Percentiles rank a stretch among this genome's conserved stretches.
Conservation (phyloP, 1,284 basidiomycete genomes). For the Peniophora sp. region DNA sequence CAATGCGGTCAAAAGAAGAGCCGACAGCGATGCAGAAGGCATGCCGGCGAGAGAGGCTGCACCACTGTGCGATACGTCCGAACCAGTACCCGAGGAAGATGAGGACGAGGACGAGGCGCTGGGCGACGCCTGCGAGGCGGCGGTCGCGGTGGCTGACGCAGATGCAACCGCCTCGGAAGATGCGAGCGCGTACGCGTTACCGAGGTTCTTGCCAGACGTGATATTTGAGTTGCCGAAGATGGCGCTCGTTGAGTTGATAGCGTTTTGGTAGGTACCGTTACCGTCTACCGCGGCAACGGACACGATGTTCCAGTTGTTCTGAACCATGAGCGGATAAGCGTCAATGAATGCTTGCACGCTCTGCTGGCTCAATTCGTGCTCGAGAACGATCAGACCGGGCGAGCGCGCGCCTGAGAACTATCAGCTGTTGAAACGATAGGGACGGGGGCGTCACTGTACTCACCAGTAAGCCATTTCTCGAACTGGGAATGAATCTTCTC, state of each 20-base stretch:
- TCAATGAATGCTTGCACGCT: slow-evolving; percentile 65
- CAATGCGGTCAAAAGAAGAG: too few species aligned
- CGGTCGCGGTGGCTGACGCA: not conserved
- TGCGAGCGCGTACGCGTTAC: slow-evolving; percentile 6
- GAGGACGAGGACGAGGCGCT: not conserved
- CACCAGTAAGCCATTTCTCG: slow-evolving; percentile 45
- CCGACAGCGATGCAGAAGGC: too few species aligned
- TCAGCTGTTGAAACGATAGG: not conserved
- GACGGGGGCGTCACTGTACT: not conserved
- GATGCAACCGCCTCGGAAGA: slow-evolving; percentile 1
- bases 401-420: slow-evolving; percentile 39
- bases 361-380: slow-evolving; percentile 70
- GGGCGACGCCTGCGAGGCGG: slow-evolving; percentile 2
- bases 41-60: too few species aligned
- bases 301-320: slow-evolving; percentile 59
- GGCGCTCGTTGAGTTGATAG: slow-evolving; percentile 15
- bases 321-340: slow-evolving; percentile 54
- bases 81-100: slow-evolving; percentile 1
- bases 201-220: slow-evolving; percentile 6
- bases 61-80: not conserved
- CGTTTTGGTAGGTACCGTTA: slow-evolving; percentile 46
- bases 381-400: slow-evolving; percentile 73
- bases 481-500: slow-evolving; percentile 38
- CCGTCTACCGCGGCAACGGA: slow-evolving; percentile 57
- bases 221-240: slow-evolving; percentile 9